These are phyloP conservation scores for Ustilago trichophora DNA, from an alignment of 1,284 basidiomycete genomes.

Conservation along the genomic window DNA sequence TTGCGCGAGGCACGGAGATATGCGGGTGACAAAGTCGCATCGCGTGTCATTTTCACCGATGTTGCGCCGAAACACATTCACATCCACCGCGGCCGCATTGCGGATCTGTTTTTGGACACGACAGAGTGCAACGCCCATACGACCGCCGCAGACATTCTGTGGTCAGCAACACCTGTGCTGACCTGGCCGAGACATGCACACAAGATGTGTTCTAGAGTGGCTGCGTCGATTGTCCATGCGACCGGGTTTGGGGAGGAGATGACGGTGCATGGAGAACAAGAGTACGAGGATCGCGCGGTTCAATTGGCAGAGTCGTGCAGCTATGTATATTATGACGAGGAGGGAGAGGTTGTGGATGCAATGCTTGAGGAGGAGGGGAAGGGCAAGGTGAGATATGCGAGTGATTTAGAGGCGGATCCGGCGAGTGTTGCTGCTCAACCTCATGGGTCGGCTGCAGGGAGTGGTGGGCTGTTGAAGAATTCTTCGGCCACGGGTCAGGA, in stretches of 20 bases:
- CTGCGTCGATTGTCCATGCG: constrained; percentile 72
- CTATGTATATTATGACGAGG: constrained; percentile 60
- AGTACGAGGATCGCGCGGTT: constrained; percentile 73
- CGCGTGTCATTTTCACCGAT: constrained; percentile 73
- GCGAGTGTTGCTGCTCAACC: constrained; percentile 39
- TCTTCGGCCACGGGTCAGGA: background rate
- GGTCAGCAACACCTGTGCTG: constrained; percentile 74
- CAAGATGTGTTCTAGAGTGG: constrained; percentile 75
- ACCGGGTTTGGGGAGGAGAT: constrained; percentile 73
- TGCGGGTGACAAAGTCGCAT: constrained; percentile 72
- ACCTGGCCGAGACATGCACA: constrained; percentile 72
- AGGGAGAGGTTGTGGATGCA: constrained; percentile 11
- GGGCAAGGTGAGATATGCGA: constrained; percentile 31
- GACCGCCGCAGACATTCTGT: constrained; percentile 73
- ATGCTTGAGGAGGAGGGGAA: constrained; percentile 3
- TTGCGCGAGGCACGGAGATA: constrained; percentile 70
- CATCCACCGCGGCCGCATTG: constrained; percentile 71
- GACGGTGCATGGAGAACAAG: constrained; percentile 70
- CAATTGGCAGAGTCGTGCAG: constrained; percentile 68
- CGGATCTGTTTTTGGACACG: constrained; percentile 75
- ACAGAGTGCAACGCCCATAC: constrained; percentile 76
- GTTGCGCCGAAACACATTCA: constrained; percentile 73
- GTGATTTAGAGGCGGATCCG: constrained; percentile 36
- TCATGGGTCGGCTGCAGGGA: too few relatives aligned
- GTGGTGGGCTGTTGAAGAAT: too few relatives aligned